Base-by-base conservation (phyloP, 345 rosid species). In the Acer yangbiense region DNA sequence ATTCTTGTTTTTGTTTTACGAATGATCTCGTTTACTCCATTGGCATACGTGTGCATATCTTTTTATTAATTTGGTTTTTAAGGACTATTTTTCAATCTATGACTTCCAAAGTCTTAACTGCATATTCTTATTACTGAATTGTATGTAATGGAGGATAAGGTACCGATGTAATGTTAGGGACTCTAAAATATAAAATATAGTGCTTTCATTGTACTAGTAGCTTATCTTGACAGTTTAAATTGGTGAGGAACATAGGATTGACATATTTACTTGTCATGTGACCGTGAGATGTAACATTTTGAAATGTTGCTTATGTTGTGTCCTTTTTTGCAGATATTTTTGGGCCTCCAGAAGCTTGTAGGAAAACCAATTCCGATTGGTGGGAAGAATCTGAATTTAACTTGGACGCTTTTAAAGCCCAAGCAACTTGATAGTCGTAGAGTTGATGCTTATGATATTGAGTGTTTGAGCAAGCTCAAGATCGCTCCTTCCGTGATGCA, bases 401-500 rank as follows among this genome's bases (percentile, higher is more conserved):
- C 95, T 35, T 90, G 95, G 92, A 95, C 90, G 32, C 63, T 95
- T 67, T 48, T 89, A 61, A 88, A 93, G 74, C 75, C 85, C 69
- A 68, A 65, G 69, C 79, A 77, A 69, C 68, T 61, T 7, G 84
- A 87, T 60, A 55, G n/a, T 63, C 46, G n/a, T 63, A 82, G 74
- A 52, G 80, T 65, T 79, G 83, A 76, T 35, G 74, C 79, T 75
- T 78, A 71, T 64, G 82, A 85, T 67, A 58, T 78, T 46, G 92
- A 89, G 78, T 77, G 80, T 46, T 79, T 80, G 71, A 83, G 89
- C 84, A 95, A 81, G 87, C 90, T 95, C 58, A 88, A 72, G 79
- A 81, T 93, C 62, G 96, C 98, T 18, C 89, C 91, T 65, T 86
- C 79, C 18, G 91, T 93, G 76, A 88, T 95, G 95, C 99, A 93